These are phyloP conservation scores for Petunia axillaris DNA, from an alignment of 257 asterid genomes.

Conservation along the genomic window DNA sequence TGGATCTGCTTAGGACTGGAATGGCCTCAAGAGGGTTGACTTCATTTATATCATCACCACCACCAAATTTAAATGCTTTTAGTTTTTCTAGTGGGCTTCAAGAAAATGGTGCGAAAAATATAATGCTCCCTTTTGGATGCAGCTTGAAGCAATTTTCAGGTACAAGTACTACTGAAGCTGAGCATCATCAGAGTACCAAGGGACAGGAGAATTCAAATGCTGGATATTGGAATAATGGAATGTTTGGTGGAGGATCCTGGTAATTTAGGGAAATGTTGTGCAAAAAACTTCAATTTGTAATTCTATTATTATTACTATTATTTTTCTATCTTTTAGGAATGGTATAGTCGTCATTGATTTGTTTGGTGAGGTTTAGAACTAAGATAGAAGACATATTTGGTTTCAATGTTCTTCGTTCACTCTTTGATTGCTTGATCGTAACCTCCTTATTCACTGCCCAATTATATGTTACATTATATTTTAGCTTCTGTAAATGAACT, in stretches of 20 bases:
- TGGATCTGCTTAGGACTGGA: slow-evolving; percentile 53
- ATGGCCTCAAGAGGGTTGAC: slow-evolving; percentile 39
- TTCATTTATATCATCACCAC: slow-evolving; percentile 35
- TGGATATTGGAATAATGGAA: slow-evolving; percentile 70
- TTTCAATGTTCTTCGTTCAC: not conserved
- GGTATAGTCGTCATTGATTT: slow-evolving; percentile 13
- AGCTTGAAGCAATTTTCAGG: slow-evolving; percentile 36
- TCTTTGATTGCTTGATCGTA: slow-evolving; percentile 7
- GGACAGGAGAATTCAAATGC: slow-evolving; percentile 49
- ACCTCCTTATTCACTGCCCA: not conserved
- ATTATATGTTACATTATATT: no score
- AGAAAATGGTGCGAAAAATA: slow-evolving; percentile 40
- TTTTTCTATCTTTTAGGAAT: not conserved
- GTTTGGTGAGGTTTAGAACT: slow-evolving; percentile 2
- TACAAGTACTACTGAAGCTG: slow-evolving; percentile 35
- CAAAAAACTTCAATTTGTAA: not conserved
- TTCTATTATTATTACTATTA: not conserved
- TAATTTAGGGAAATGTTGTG: slow-evolving; percentile 14
- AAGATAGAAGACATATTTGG: slow-evolving; percentile 6
- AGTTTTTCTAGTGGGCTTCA: slow-evolving; percentile 42
- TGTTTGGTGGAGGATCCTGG: slow-evolving; percentile 70
- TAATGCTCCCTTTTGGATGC: slow-evolving; percentile 59
- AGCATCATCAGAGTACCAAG: slow-evolving; percentile 38
- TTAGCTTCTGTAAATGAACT: not conserved
- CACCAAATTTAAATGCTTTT: slow-evolving; percentile 29